Percentiles rank a stretch among this genome's conserved stretches.
phyloP scores from a whole-genome alignment of 495 filamentous ascomycete species.

The Neurospora sublineolata region DNA sequence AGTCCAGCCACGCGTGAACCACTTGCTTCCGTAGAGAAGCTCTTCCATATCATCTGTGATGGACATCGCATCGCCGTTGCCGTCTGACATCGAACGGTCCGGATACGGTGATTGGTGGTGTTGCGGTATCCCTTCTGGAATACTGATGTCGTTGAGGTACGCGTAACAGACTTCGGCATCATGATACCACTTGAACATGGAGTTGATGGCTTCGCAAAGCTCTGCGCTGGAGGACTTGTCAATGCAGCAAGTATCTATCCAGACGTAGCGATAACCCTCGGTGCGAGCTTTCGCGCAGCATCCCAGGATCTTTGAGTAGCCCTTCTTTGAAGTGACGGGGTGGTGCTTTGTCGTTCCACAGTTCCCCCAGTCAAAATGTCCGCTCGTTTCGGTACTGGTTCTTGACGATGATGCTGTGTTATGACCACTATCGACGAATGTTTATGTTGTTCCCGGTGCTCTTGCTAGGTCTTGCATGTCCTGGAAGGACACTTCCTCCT shows the following conservation, averaged over 20 bases:
- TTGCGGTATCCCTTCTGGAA: background rate
- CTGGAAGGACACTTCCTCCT: conserved; percentile 19
- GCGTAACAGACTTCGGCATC: conserved; percentile 22
- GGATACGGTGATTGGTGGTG: background rate
- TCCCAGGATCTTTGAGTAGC: conserved; percentile 7
- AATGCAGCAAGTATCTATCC: conserved; percentile 34
- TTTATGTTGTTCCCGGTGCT: background rate
- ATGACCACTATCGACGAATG: background rate
- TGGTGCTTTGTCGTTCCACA: background rate
- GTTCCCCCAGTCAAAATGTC: background rate
- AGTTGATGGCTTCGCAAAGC: conserved; percentile 16
- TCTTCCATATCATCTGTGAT: background rate
- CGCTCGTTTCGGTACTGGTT: background rate
- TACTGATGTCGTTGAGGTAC: conserved; percentile 17
- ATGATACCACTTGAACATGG: conserved; percentile 18
- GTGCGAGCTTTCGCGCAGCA: background rate
- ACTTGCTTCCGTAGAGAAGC: conserved; percentile 6
- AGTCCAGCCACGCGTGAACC: conserved; percentile 34
- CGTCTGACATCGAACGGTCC: conserved; percentile 13
- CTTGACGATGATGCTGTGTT: background rate
- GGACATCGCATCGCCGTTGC: background rate
- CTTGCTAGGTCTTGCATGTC: conserved; percentile 3
- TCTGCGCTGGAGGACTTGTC: conserved; percentile 24
- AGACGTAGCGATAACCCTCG: conserved; percentile 21
- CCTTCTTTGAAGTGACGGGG: background rate